Conservation (phyloP, 2,329 filamentous ascomycete species). For the Colletotrichum melonis region DNA sequence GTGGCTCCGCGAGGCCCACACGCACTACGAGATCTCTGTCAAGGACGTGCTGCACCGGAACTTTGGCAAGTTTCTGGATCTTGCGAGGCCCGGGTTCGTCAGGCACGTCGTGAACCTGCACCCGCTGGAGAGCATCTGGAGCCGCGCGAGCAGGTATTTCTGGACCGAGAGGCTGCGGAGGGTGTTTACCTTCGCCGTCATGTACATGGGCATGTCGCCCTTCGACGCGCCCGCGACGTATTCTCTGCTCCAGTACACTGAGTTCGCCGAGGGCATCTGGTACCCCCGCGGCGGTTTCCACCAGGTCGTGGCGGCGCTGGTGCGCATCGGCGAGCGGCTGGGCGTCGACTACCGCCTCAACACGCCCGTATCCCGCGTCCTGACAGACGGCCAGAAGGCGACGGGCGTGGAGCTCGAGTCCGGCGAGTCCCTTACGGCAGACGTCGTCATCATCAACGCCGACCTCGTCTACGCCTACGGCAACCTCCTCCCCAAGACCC, state of each 20-base stretch:
- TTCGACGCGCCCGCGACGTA: slow-evolving; percentile 83
- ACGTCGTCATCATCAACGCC: slow-evolving; percentile 77
- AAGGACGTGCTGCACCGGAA: slow-evolving; percentile 75
- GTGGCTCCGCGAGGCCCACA: slow-evolving; percentile 75
- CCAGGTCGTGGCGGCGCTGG: slow-evolving; percentile 71
- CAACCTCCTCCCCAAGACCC: slow-evolving; percentile 69
- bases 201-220: slow-evolving; percentile 87
- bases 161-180: slow-evolving; percentile 74
- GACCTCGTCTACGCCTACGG: slow-evolving; percentile 82
- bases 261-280: slow-evolving; percentile 81
- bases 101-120: slow-evolving; percentile 70
- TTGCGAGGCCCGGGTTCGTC: slow-evolving; percentile 70
- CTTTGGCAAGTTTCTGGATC: slow-evolving; percentile 69
- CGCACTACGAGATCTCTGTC: slow-evolving; percentile 76
- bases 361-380: slow-evolving; percentile 66
- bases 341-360: slow-evolving; percentile 73
- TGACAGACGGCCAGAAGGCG: slow-evolving; percentile 65
- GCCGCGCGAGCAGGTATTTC: slow-evolving; percentile 74
- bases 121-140: slow-evolving; percentile 78
- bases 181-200: slow-evolving; percentile 82
- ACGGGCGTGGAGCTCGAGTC: slow-evolving; percentile 69
- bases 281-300: slow-evolving; percentile 80
- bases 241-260: slow-evolving; percentile 79
- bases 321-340: slow-evolving; percentile 69
- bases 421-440: slow-evolving; percentile 69